Percentiles rank a stretch among this genome's conserved stretches.
Evolutionary conservation across 1,139 yeast species (phyloP).

Genomic region (Chernovozyma aurita): DNA sequence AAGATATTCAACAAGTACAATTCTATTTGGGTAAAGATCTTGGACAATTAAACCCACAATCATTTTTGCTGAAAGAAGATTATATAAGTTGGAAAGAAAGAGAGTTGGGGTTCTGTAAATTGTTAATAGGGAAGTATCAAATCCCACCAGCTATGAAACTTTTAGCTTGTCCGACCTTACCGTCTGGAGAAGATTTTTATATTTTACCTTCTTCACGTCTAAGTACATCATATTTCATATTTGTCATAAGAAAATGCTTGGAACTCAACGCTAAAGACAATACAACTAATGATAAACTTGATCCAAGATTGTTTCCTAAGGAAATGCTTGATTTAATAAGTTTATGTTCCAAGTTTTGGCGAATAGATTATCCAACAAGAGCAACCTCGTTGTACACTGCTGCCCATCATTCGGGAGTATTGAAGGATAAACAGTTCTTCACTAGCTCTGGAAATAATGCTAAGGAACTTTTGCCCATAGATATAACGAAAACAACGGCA

Average conservation of each 20-base stretch:
- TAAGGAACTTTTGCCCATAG: conserved; percentile 28
- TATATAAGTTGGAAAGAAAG: conserved; percentile 52
- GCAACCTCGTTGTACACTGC: conserved; percentile 53
- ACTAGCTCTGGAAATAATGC: conserved; percentile 20
- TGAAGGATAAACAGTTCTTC: conserved; percentile 26
- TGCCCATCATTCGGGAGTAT: conserved; percentile 38
- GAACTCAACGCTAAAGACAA: conserved; percentile 17
- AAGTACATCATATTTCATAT: conserved; percentile 27
- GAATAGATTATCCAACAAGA: conserved; percentile 49
- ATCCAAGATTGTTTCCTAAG: conserved; percentile 31
- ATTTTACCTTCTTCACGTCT: conserved; percentile 38
- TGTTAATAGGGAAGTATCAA: conserved; percentile 36
- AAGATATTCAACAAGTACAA: conserved; percentile 40
- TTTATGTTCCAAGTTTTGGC: conserved; percentile 56
- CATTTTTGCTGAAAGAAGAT: conserved; percentile 36
- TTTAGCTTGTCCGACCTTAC: conserved; percentile 26
- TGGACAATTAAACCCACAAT: conserved; percentile 35
- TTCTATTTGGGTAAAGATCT: conserved; percentile 38
- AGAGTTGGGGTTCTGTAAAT: conserved; percentile 36
- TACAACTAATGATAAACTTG: conserved; percentile 10
- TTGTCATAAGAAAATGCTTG: conserved; percentile 25
- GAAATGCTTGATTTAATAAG: conserved; percentile 37
- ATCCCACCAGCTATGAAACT: conserved; percentile 30
- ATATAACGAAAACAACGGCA: conserved; percentile 23
- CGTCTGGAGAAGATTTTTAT: conserved; percentile 31